Evolutionary conservation across 2,329 filamentous ascomycete species (phyloP).

Genomic region (Tolypocladium paradoxum): DNA sequence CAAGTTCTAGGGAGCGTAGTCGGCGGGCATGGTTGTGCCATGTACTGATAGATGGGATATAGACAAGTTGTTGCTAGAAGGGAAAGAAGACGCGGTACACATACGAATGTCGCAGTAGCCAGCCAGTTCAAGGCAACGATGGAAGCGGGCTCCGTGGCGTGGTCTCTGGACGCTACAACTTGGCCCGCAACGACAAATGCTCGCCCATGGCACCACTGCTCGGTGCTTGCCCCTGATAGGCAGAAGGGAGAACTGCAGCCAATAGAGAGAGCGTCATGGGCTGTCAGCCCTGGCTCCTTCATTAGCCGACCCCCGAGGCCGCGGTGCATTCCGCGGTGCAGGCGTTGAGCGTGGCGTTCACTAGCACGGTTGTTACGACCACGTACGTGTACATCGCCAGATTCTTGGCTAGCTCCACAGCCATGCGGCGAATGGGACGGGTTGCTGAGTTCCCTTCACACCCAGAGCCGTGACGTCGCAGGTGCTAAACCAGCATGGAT

Average conservation of each 20-base stretch:
- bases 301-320: too few species aligned
- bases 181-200: background rate
- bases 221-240: too few species aligned
- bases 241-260: too few species aligned
- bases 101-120: background rate
- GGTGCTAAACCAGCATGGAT: too few species aligned
- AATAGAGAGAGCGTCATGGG: too few species aligned
- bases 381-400: too few species aligned
- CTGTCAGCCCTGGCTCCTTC: background rate
- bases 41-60: background rate
- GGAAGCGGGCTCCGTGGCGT: background rate
- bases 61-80: background rate
- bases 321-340: too few species aligned
- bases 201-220: background rate
- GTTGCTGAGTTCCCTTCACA: background rate
- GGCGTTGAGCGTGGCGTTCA: too few species aligned
- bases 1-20: conserved; percentile 57
- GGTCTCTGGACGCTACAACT: too few species aligned
- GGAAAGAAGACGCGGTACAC: background rate
- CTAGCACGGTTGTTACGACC: too few species aligned
- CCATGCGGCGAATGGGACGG: background rate
- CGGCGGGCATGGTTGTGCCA: background rate
- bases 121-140: background rate
- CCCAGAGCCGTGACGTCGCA: background rate
- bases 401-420: background rate